Base-by-base conservation (phyloP, 208 protist genomes). In the Crithidia thermophila region DNA sequence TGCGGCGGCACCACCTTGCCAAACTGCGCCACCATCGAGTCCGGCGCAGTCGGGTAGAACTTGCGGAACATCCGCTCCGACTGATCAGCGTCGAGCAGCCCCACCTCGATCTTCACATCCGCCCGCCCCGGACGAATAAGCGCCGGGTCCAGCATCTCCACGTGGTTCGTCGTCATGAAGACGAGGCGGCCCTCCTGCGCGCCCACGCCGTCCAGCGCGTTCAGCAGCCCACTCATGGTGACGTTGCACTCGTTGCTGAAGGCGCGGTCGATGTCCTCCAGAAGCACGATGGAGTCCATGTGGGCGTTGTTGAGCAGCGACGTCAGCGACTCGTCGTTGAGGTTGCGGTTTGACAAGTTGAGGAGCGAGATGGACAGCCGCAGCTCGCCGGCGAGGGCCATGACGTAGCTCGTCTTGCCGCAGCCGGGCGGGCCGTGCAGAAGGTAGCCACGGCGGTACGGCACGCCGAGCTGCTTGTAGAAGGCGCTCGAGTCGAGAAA, bases 131-230 rank as follows among this genome's bases (percentile, higher is more conserved):
- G 96, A 10, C 98, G 85, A 46, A 99, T 98, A 4, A 99, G 80
- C 1, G 98, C 96, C 6, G 90, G 86, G 63, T 98, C 93, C 1
- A 99, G 75, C 40, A 85, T 72, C 31, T 98, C 97, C 16, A 98
- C 82, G 77, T 99, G 96, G 71, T 99, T 99, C 8, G 98, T 99
- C 5, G 98, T 99, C 88, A 99, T 96, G 77, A 99, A 98, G n/a
- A 99, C 77, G 4, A 99, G 45, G 36, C 94, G 65, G 8, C 96
- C 97, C 52, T 99, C 97, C 36, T 96, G 91, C n/a, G 92, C 89
- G 0, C 82, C 88, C n/a, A 99, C 84, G 27, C 98, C 98, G 61
- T 99, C 98, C 7, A 99, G 75, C 0, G 97, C 93, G 79, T 99
- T 99, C 23, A 99, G 86, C 4, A 99, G 71, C 7, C 96, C 97